Evolutionary conservation across 225 moss, liverwort and hornwort genomes (phyloP), one percentile per base, ranked within the genome.

Genomic region (Neckera pumila): DNA sequence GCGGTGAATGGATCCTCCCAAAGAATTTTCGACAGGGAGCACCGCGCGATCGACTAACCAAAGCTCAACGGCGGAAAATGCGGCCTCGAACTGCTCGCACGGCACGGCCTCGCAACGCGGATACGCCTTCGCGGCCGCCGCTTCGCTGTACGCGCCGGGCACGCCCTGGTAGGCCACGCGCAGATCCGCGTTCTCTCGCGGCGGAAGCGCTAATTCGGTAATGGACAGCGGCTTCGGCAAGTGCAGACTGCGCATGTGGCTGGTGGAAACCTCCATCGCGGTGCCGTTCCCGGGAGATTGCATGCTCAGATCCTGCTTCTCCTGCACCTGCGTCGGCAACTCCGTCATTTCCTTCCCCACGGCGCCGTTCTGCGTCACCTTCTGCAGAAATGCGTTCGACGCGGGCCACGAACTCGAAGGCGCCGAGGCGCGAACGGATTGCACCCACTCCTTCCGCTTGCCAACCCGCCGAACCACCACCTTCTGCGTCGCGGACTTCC

Each of bases 161-260:
- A 98, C 98, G 49, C 98, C 95, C 94, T 98, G 98, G 63, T 98
- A 98, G 12, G 98, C 98, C 42, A 98, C 98, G 74, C 98, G 95
- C 92, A 98, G 89, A 63, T 96, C 95, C 20, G 96, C 87, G 66
- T 87, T 91, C 63, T 95, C 97, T 61, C 96, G 90, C 16, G 98
- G 96, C 75, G 97, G 98, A 36, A 95, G 87, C 19, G 94, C 57
- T 18, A 98, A 90, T 54, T 96, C 98, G 31, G 93, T 93, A 17
- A 95, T 87, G 28, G 98, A 97, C 87, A 98, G 63, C 14, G 98
- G 98, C 92, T 84, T 95, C 27, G 96, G 94, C 83, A 94, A 90
- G 27, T 93, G 97, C 71, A 98, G 65, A 65, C 92, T 97, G 71
- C 93, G 77, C 86, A 95, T 63, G 42, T 92, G 91, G 17, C 86